A percentile compares a stretch with the other conserved stretches of the same genome.
These are phyloP conservation scores for Massospora cicadina DNA, from an alignment of 371 early-diverging fungal genomes.

Conservation along the genomic window DNA sequence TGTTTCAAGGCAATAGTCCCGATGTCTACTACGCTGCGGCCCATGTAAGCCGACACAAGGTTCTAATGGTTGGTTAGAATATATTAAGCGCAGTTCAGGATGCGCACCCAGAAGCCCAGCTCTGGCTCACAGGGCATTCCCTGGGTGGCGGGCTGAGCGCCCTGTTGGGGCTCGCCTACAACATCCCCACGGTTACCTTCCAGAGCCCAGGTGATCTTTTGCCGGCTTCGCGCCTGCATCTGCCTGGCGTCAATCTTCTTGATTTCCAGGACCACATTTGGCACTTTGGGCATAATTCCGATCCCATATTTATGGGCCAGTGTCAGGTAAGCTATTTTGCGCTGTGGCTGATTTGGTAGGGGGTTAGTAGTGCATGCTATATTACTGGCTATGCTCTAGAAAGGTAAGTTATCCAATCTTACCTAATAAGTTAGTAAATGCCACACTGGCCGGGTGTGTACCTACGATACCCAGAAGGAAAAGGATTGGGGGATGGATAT, in stretches of 20 bases:
- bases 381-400: slow-evolving; percentile 84
- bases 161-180: slow-evolving; percentile 68
- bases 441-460: slow-evolving; percentile 35
- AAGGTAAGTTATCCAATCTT: slow-evolving; percentile 16
- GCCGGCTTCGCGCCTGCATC: slow-evolving; percentile 60
- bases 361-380: slow-evolving; percentile 63
- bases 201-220: slow-evolving; percentile 76
- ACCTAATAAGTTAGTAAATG: slow-evolving; percentile 22
- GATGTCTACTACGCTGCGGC: slow-evolving; percentile 73
- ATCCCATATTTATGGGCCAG: slow-evolving; percentile 82
- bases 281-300: slow-evolving; percentile 84
- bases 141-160: slow-evolving; percentile 76
- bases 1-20: slow-evolving; percentile 25
- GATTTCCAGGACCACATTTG: slow-evolving; percentile 53
- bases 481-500: slow-evolving; percentile 56
- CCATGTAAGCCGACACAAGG: slow-evolving; percentile 22
- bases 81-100: slow-evolving; percentile 37
- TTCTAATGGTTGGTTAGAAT: slow-evolving; percentile 15
- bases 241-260: slow-evolving; percentile 36
- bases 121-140: slow-evolving; percentile 88
- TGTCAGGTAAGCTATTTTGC: slow-evolving; percentile 35
- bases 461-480: slow-evolving; percentile 46
- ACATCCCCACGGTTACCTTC: slow-evolving; percentile 71
- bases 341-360: slow-evolving; percentile 18
- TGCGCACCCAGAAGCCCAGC: slow-evolving; percentile 41